A percentile compares a stretch with the other conserved stretches of the same genome.
Evolutionary conservation across 345 rosid species (phyloP).

Genomic region (Murraya koenigii): DNA sequence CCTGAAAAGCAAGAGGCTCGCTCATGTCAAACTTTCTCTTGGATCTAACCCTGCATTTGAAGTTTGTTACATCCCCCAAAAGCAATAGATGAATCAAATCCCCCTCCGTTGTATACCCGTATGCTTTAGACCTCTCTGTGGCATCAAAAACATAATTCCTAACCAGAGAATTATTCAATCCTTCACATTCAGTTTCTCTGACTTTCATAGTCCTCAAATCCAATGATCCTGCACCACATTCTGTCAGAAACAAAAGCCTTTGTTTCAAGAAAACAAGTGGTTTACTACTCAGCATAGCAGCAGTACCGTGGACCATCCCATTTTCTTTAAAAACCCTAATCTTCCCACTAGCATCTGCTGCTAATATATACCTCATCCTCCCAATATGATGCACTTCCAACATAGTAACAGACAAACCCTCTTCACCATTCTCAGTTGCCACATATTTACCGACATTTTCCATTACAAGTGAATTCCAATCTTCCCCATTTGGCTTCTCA

Average conservation of each 20-base stretch:
- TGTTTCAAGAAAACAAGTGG: slow-evolving; percentile 88
- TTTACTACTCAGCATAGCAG: slow-evolving; percentile 47
- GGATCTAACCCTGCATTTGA: slow-evolving; percentile 89
- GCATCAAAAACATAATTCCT: slow-evolving; percentile 69
- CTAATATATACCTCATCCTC: slow-evolving; percentile 65
- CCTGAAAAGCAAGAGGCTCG: slow-evolving; percentile 72
- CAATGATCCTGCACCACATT: slow-evolving; percentile 89
- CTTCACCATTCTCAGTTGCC: slow-evolving; percentile 29
- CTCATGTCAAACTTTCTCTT: slow-evolving; percentile 65
- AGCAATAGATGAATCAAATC: slow-evolving; percentile 74
- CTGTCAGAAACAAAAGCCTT: slow-evolving; percentile 87
- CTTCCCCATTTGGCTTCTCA: slow-evolving; percentile 63
- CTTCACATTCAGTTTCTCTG: slow-evolving; percentile 85
- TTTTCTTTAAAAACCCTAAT: slow-evolving; percentile 66
- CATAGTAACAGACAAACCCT: slow-evolving; percentile 45
- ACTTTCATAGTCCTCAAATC: slow-evolving; percentile 87
- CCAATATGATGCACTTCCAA: slow-evolving; percentile 93
- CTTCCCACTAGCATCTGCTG: slow-evolving; percentile 59
- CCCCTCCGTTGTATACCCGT: slow-evolving; percentile 83
- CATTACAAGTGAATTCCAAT: slow-evolving; percentile 51
- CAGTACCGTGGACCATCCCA: slow-evolving; percentile 68
- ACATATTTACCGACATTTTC: slow-evolving; percentile 54
- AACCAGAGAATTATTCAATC: slow-evolving; percentile 65
- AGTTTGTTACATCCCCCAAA: slow-evolving; percentile 79
- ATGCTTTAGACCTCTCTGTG: slow-evolving; percentile 85